Evolutionary conservation across 495 filamentous ascomycete species (phyloP), one percentile per base, ranked within the genome.

Genomic region (Xylaria telfairii): DNA sequence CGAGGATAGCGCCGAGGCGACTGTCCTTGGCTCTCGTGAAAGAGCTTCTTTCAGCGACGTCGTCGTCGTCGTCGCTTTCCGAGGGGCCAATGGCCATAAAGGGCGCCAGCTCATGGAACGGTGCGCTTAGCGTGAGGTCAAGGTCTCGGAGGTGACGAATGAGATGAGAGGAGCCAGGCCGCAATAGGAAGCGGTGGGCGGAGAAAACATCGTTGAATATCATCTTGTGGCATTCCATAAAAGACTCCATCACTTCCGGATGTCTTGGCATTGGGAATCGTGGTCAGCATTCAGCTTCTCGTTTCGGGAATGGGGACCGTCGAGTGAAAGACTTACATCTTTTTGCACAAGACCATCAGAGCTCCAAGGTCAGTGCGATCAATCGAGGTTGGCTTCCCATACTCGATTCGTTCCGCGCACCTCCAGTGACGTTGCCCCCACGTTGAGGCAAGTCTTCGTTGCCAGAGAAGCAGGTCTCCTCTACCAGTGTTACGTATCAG

Each of bases 341-440:
- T 73, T 59, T 78, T 78, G 26, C 76, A 78, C 2, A 75, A 72
- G 1, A 78, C 47, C 76, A 78, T 78, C 71, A 75, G 70, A 17
- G 76, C 73, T 37, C 76, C 74, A 26, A 78, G 73, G 30, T 77
- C 61, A 17, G 75, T 78, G 30, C 56, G 73, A 32, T 78, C 76
- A 32, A 78, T 71, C 17, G 71, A 68, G 24, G 68, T 77, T 19
- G 69, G 67, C 30, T 65, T 61, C 2, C 68, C 70, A 46, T 74
- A 69, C 24, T 75, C 64, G 10, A 77, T 26, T 66, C 76, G 69
- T 60, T 78, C 76, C 21, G 73, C 76, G 63, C 76, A 78, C 65
- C 76, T 71, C 76, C 76, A 78, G 28, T 78, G 76, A 3, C 76
- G 76, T 5, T 49, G 70, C 8, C 76, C 76, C 76, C 76, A 78